These are phyloP conservation scores for Aspergillus hancockii DNA, from an alignment of 495 filamentous ascomycete genomes.

Conservation along the genomic window DNA sequence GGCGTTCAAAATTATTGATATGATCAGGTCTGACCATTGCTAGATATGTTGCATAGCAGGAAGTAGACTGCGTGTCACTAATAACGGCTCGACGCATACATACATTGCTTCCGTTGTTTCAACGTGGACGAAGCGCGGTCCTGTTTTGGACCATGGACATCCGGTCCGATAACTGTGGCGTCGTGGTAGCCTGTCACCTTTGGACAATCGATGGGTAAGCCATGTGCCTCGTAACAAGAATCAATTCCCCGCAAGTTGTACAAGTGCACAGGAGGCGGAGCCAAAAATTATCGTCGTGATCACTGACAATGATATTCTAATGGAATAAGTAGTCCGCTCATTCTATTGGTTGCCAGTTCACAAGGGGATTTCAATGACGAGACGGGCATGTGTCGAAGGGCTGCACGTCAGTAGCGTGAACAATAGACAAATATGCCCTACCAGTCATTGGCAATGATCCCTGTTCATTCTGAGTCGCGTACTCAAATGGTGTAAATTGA, in stretches of 20 bases:
- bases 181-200: background rate
- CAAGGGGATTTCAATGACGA: background rate
- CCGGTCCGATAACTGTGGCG: background rate
- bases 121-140: background rate
- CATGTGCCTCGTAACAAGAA: background rate
- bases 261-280: background rate
- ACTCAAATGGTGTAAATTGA: background rate
- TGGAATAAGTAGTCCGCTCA: background rate
- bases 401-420: background rate
- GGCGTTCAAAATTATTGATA: constrained; percentile 3
- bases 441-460: background rate
- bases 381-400: background rate
- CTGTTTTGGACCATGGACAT: background rate
- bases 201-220: background rate
- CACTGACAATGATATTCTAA: background rate
- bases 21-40: background rate
- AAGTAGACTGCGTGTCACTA: constrained; percentile 2
- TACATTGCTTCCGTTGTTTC: background rate
- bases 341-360: background rate
- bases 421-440: background rate
- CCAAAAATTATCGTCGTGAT: constrained; percentile 2
- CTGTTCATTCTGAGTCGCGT: background rate
- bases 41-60: background rate
- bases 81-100: constrained; percentile 10
- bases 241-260: background rate